Conservation (phyloP, 768 basidiomycete species). For the Wakefieldia striispora region DNA sequence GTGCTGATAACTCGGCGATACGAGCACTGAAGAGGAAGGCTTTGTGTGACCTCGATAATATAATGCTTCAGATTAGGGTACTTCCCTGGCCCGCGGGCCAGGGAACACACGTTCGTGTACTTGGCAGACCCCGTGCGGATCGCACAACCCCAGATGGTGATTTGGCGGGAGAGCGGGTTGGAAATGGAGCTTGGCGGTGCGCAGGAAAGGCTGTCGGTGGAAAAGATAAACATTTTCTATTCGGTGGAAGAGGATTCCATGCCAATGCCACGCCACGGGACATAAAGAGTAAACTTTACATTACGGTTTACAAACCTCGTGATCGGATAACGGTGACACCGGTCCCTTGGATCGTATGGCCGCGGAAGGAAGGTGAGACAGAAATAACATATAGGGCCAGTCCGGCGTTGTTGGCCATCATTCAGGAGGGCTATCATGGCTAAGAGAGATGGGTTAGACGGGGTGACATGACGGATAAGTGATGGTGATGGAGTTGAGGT, state of each 20-base stretch:
- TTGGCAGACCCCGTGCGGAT: conserved; percentile 4
- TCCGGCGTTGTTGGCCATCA: neutral
- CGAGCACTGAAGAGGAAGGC: conserved; percentile 3
- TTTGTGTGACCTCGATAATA: neutral
- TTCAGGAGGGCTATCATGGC: neutral
- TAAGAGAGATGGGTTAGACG: no score
- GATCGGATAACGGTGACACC: conserved; percentile 20
- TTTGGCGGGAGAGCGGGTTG: neutral
- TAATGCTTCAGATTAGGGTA: neutral
- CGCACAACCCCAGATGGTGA: neutral
- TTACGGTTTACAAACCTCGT: conserved; percentile 17
- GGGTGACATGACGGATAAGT: neutral
- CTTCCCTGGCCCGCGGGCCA: neutral
- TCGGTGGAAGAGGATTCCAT: conserved; percentile 6
- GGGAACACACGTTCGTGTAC: conserved; percentile 7
- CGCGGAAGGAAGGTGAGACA: conserved; percentile 26
- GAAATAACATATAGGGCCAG: neutral
- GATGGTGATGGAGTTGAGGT: neutral
- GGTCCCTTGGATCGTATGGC: conserved; percentile 31
- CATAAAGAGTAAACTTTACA: conserved; percentile 21
- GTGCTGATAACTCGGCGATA: conserved; percentile 24
- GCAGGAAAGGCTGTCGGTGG: no score
- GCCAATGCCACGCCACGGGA: conserved; percentile 20
- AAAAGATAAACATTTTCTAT: conserved; percentile 4
- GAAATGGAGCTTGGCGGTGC: neutral